Evolutionary conservation across 2,329 filamentous ascomycete species (phyloP), one percentile per base, ranked within the genome.

Genomic region (Mycogone perniciosa): DNA sequence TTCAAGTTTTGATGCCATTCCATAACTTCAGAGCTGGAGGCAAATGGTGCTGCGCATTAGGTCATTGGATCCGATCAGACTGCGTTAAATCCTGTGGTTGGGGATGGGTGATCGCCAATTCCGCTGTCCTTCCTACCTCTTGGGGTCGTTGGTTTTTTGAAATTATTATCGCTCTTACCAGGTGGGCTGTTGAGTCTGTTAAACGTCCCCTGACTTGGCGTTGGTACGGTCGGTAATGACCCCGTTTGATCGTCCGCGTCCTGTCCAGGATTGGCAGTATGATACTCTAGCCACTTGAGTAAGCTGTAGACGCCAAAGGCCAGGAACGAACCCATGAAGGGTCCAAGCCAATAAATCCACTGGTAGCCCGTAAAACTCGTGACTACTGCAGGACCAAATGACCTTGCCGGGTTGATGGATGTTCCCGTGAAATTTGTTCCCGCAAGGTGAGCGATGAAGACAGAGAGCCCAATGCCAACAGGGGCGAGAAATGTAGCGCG

Each of bases 401-500:
- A 75, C 37, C 76, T 67, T 1, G 74, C 75, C 4, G 76, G 76
- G 59, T 79, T 79, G 57, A 79, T 67, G 7, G 68, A 71, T 5
- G 72, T 74, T 26, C 72, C 72, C 1, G 75, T 76, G 56, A 68
- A 77, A 56, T 72, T 71, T 26, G 74, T 71, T 29, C 70, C 69
- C 35, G 64, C 67, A 46, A 76, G 63, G 62, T 77, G 68, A 5
- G 70, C 70, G 40, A 89, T 76, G 64, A 89, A 89, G 48, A 89
- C 75, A 0, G 85, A 74, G 2, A 88, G 67, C 1, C 87, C 87
- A 57, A 90, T 88, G 9, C 83, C 85, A 4, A 89, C 69, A 0
- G 86, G 86, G 0, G 86, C 86, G 1, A 89, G 68, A 61, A 77
- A 88, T 0, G 86, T 89, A 2, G 81, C 80, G 41, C 83, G 82